Base-by-base conservation (phyloP, 2,329 filamentous ascomycete species). In the Stachybotrys chlorohalonatus region DNA sequence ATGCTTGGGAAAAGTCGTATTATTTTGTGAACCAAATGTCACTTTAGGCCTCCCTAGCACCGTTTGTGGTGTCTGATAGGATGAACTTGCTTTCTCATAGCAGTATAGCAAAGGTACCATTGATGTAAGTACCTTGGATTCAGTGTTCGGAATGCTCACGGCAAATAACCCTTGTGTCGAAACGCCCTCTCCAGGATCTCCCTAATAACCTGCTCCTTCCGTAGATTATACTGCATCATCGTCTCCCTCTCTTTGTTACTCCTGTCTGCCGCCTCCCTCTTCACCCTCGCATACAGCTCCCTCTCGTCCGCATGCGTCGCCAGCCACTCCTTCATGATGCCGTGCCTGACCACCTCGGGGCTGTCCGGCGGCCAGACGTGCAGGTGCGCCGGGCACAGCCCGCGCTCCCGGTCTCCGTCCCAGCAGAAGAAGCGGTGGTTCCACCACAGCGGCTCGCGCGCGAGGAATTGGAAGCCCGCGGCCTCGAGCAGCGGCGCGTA, bases 381-480 rank as follows among this genome's bases (percentile, higher is more conserved):
- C 52, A 42, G 15, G 11, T 53, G 46, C 13, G 66, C 67, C 1
- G 65, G 63, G 36, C 8, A 42, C 9, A 13, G 36, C 36, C 13
- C 36, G 24, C 24, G 24, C 24, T 24, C 24, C 24, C 24, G 24
- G 0, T 71, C 70, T 53, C 70, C 66, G 39, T 68, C 62, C 17
- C 53, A 55, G 55, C 58, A 61, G 62, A 78, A 77, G 60, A 76
- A 73, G 36, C 77, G 75, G 58, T 81, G 78, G 46, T 72, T 63
- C 56, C 78, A 67, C 76, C 76, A 80, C 1, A 47, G 53, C 0
- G 72, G 75, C 63, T 81, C 75, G 16, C 78, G 71, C 0, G 70
- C 13, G 1, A 76, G 63, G 51, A 79, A 79, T 13, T 70, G 66
- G 52, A 80, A 79, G 1, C 75, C 75, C 0, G 61, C 69, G 0